phyloP scores from a whole-genome alignment of 139 green algal species.

The Micractinium conductrix region DNA sequence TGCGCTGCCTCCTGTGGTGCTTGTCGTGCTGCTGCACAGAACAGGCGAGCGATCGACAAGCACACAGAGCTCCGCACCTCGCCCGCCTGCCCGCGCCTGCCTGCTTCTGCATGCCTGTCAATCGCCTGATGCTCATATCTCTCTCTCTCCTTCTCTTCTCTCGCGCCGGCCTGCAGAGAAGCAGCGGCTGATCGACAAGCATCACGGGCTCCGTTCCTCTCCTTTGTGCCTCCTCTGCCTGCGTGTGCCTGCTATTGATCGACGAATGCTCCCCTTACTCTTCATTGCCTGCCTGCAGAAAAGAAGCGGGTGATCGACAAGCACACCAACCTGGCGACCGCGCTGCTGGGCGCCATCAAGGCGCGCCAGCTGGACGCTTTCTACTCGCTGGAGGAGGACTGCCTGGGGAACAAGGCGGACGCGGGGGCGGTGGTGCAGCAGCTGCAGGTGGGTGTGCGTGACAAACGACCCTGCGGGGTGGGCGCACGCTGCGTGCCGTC shows the following conservation, averaged over 20 bases:
- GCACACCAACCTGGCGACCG: constrained; percentile 97
- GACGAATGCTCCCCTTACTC: neutral
- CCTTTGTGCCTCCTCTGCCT: neutral
- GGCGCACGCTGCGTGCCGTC: too few relatives aligned
- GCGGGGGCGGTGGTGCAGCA: constrained; percentile 61
- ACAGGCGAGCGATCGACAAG: too few relatives aligned
- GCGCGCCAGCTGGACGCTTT: constrained; percentile 83
- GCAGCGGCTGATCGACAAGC: too few relatives aligned
- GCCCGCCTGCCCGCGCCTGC: too few relatives aligned
- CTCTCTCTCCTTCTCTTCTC: too few relatives aligned
- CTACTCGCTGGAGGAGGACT: constrained; percentile 87
- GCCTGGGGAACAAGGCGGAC: constrained; percentile 83
- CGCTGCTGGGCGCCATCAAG: constrained; percentile 92
- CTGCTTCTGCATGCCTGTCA: constrained; percentile 44
- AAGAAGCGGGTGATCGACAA: constrained; percentile 96
- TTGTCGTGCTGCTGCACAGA: too few relatives aligned
- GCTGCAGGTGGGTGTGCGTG: constrained; percentile 58
- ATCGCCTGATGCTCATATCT: too few relatives aligned
- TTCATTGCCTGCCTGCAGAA: constrained; percentile 44
- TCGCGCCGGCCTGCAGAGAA: too few relatives aligned
- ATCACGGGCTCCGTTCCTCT: neutral
- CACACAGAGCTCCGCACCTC: too few relatives aligned
- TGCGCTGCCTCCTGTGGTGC: too few relatives aligned
- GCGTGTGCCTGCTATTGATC: too few relatives aligned
- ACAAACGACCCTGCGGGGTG: too few relatives aligned